These are phyloP conservation scores for Phaeosphaeriaceae sp. DNA, from an alignment of 2,329 filamentous ascomycete species.

Conservation along the genomic window DNA sequence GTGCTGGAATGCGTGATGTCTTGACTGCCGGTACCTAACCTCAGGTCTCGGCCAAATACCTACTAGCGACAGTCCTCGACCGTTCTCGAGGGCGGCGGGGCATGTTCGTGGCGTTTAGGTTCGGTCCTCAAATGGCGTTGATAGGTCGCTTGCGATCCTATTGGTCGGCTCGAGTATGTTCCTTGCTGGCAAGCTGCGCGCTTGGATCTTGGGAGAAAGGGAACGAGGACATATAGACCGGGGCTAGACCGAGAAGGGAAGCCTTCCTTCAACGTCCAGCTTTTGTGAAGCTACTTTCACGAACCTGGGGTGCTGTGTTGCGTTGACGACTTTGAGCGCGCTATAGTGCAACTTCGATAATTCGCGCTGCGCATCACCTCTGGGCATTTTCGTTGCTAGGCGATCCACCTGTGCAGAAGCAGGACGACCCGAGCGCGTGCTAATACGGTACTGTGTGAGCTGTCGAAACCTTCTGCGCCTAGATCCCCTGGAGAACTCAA, in stretches of 20 bases:
- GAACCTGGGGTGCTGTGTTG: too few species aligned
- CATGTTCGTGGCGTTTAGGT: background rate
- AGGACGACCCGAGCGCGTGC: too few species aligned
- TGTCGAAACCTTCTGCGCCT: too few species aligned
- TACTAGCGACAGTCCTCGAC: too few species aligned
- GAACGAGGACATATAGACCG: background rate
- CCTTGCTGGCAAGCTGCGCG: background rate
- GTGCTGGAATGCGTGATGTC: background rate
- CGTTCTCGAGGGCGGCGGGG: background rate
- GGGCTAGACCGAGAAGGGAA: background rate
- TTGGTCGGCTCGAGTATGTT: background rate
- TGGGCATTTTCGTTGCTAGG: too few species aligned
- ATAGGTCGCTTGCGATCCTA: background rate
- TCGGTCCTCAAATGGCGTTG: background rate
- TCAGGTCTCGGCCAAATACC: background rate
- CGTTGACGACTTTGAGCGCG: too few species aligned
- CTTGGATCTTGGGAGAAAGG: background rate
- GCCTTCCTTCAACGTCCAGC: slow-evolving; percentile 1
- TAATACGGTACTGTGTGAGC: too few species aligned
- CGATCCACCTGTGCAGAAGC: too few species aligned
- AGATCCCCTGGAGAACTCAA: too few species aligned
- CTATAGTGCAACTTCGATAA: too few species aligned
- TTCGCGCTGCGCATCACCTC: too few species aligned
- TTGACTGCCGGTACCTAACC: background rate
- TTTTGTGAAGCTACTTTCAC: background rate